Conservation (phyloP, 2,329 filamentous ascomycete species). For the Grosmannia serpens region DNA sequence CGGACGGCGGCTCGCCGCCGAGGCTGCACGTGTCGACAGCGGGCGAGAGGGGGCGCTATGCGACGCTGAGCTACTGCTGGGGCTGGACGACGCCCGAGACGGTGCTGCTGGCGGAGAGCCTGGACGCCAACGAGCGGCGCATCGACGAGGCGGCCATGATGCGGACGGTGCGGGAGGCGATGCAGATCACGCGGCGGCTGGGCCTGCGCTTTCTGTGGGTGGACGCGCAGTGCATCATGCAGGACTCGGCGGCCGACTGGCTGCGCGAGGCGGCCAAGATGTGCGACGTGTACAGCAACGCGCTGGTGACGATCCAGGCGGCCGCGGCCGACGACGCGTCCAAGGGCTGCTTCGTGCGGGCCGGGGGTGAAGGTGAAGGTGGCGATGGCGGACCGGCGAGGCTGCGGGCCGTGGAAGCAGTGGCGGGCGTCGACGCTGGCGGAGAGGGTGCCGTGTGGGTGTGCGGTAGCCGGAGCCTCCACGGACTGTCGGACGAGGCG, state of each 20-base stretch:
- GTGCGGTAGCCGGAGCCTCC: background rate
- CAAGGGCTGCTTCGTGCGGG: background rate
- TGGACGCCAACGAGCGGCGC: background rate
- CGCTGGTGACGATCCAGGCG: background rate
- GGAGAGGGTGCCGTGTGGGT: background rate
- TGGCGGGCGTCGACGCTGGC: background rate
- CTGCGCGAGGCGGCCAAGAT: background rate
- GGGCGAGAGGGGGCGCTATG: constrained; percentile 1
- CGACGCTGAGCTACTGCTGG: constrained; percentile 13
- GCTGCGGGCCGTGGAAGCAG: background rate
- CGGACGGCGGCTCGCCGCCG: no score
- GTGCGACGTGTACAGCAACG: background rate
- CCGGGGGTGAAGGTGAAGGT: background rate
- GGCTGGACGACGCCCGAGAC: background rate
- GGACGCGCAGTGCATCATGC: constrained; percentile 13
- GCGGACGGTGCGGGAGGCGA: constrained; percentile 9
- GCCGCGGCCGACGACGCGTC: background rate
- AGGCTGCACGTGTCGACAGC: background rate
- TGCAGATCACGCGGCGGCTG: constrained; percentile 5
- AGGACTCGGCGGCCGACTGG: constrained; percentile 7
- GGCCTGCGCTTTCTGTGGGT: constrained; percentile 13
- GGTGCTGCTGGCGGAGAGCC: background rate
- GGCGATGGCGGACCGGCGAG: background rate
- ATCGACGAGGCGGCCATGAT: background rate
- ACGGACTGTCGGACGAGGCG: background rate